Percentiles rank a stretch among this genome's conserved stretches.
Conservation (phyloP, 2,329 filamentous ascomycete genomes). For the Helotiales sp. region DNA sequence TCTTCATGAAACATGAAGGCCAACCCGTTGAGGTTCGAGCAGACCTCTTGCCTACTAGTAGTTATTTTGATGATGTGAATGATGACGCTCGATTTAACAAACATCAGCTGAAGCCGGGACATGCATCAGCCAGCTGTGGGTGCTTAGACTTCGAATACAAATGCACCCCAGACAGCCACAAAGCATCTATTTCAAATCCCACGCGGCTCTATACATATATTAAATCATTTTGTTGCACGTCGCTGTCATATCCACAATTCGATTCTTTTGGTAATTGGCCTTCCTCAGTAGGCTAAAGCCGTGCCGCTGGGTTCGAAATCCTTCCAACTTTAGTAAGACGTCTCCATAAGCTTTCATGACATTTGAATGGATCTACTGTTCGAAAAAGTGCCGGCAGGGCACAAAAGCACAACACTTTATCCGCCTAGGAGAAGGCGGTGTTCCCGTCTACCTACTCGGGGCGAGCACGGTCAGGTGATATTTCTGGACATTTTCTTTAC, state of each 20-base stretch:
- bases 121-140: neutral
- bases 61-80: conserved; percentile 37
- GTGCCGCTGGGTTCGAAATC: conserved; percentile 1
- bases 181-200: neutral
- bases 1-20: conserved; percentile 38
- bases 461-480: neutral
- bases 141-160: neutral
- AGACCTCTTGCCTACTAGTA: conserved; percentile 35
- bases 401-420: neutral
- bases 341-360: neutral
- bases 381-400: neutral
- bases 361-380: neutral
- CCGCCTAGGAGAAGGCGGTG: neutral
- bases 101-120: neutral
- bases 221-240: conserved; percentile 27
- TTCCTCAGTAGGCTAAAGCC: conserved; percentile 18
- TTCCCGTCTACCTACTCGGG: neutral
- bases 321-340: neutral
- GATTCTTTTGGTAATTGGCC: conserved; percentile 24
- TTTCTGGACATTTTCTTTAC: neutral
- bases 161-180: neutral
- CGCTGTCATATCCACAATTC: conserved; percentile 24
- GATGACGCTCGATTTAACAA: conserved; percentile 28
- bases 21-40: conserved; percentile 40
- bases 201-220: neutral